Percentiles rank a stretch among this genome's conserved stretches.
These are phyloP conservation scores for Lathyrus oleraceus DNA, from an alignment of 306 rosid genomes.

Conservation along the genomic window DNA sequence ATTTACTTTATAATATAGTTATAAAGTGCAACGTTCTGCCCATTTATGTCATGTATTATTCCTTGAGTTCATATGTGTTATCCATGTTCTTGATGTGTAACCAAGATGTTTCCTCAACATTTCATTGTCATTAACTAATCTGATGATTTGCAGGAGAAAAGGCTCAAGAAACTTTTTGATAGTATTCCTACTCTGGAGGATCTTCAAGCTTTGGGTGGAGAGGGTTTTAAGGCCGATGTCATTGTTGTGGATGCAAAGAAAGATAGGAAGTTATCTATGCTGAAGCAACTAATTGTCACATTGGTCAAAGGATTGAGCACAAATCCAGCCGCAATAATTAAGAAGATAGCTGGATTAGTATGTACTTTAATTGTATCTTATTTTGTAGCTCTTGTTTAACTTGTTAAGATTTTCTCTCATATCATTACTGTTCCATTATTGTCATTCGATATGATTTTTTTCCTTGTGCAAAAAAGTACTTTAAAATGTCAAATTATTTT, in stretches of 20 bases:
- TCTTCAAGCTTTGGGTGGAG: slow-evolving; percentile 69
- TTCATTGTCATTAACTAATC: slow-evolving; percentile 24
- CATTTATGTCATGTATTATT: slow-evolving; percentile 1
- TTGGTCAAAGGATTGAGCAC: slow-evolving; percentile 87
- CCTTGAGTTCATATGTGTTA: slow-evolving; percentile 24
- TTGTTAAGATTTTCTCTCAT: slow-evolving; percentile 14
- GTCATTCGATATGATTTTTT: not conserved
- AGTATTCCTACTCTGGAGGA: slow-evolving; percentile 84
- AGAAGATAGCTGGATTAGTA: slow-evolving; percentile 95
- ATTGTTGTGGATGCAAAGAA: slow-evolving; percentile 87
- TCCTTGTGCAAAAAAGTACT: slow-evolving; percentile 14
- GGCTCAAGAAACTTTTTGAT: slow-evolving; percentile 72
- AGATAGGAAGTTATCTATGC: slow-evolving; percentile 88
- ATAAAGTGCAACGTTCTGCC: slow-evolving; percentile 14
- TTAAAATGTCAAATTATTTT: slow-evolving; percentile 21
- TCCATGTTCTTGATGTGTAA: slow-evolving; percentile 19
- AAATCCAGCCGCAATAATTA: slow-evolving; percentile 81
- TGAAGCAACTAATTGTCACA: slow-evolving; percentile 80
- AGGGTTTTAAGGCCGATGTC: slow-evolving; percentile 79
- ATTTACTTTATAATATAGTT: slow-evolving; percentile 20
- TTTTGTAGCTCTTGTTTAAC: slow-evolving; percentile 21
- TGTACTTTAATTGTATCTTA: slow-evolving; percentile 29
- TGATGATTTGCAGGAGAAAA: slow-evolving; percentile 69
- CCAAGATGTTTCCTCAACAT: slow-evolving; percentile 8
- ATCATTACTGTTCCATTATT: not conserved